phyloP scores from a whole-genome alignment of 2,329 filamentous ascomycete species.

The Trichoderma brevicompactum region DNA sequence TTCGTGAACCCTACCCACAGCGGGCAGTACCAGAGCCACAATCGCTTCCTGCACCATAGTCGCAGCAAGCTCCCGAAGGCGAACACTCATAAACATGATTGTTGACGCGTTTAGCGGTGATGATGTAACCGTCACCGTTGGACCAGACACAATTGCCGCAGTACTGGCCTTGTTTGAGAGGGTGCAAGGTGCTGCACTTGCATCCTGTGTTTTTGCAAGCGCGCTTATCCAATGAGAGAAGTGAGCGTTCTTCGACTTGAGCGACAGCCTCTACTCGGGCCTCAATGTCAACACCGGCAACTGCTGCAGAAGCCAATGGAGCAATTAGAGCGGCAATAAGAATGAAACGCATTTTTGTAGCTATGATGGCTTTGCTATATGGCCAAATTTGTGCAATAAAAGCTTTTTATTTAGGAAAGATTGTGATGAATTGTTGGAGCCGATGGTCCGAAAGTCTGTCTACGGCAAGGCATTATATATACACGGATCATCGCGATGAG shows the following conservation, averaged over 20 bases:
- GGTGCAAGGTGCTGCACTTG: conserved; percentile 16
- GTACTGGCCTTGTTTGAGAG: conserved; percentile 17
- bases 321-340: conserved; percentile 13
- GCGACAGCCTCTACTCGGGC: conserved; percentile 15
- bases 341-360: conserved; percentile 6
- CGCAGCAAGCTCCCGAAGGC: conserved; percentile 6
- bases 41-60: conserved; percentile 7
- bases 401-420: not conserved
- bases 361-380: not conserved
- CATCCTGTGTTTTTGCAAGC: conserved; percentile 5
- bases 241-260: conserved; percentile 8
- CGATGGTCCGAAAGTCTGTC: not conserved
- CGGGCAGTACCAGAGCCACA: conserved; percentile 22
- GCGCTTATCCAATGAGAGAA: conserved; percentile 7
- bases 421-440: not conserved
- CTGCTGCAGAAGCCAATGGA: conserved; percentile 9
- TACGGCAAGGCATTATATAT: not conserved
- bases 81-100: conserved; percentile 19
- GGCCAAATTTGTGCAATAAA: not conserved
- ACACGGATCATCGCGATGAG: not conserved
- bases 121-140: conserved; percentile 17
- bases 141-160: conserved; percentile 21
- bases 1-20: not conserved
- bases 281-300: conserved; percentile 14
- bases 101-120: conserved; percentile 16